Conservation (phyloP, 345 rosid genomes). For the Aurinia saxatilis region DNA sequence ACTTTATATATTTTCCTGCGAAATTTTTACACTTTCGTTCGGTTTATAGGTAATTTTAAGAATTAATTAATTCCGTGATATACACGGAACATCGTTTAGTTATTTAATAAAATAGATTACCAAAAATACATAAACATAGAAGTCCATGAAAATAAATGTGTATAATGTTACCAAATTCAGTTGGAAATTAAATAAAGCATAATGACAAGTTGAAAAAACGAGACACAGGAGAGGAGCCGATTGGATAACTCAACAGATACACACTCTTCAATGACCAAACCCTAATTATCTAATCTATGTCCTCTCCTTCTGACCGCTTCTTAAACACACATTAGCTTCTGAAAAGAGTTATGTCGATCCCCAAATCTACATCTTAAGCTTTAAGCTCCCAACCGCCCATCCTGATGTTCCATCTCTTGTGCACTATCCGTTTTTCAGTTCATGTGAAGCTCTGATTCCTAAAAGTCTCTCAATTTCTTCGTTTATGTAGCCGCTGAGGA, state of each 20-base stretch:
- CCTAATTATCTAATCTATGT: constrained; percentile 16
- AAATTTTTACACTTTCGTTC: no score
- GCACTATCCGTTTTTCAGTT: neutral
- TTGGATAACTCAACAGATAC: constrained; percentile 21
- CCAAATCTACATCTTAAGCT: no score
- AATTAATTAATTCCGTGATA: no score
- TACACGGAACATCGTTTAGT: no score
- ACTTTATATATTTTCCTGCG: no score
- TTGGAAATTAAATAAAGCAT: neutral
- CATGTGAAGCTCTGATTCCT: neutral
- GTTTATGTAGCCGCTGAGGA: neutral
- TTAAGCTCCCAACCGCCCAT: no score
- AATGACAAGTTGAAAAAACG: neutral
- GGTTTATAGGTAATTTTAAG: no score
- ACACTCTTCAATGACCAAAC: constrained; percentile 15
- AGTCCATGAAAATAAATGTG: neutral
- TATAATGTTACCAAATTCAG: constrained; percentile 6
- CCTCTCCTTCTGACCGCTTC: constrained; percentile 24
- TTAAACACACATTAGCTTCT: constrained; percentile 2
- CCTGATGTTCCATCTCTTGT: neutral
- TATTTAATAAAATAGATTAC: no score
- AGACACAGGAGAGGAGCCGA: constrained; percentile 2
- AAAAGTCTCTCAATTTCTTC: neutral
- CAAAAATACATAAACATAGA: neutral
- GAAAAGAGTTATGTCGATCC: no score